Evolutionary conservation across 495 filamentous ascomycete genomes (phyloP).

Genomic region (Penicillium turbatum): DNA sequence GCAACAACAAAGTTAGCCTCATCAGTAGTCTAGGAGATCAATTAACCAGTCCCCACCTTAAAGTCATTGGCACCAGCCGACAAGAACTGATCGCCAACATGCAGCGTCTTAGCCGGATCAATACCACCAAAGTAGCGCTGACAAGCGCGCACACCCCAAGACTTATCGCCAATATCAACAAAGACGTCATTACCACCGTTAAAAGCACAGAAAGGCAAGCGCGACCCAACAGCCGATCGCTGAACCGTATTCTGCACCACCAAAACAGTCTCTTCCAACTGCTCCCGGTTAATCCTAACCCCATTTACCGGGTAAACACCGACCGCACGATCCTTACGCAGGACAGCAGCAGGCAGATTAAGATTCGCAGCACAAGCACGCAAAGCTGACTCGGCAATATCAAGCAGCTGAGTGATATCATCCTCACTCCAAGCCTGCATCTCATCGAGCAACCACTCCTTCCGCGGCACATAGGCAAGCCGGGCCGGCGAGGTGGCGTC

Average conservation of each 20-base stretch:
- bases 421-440: conserved; percentile 82
- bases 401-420: conserved; percentile 72
- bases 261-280: conserved; percentile 91
- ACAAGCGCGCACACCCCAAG: conserved; percentile 85
- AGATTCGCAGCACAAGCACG: conserved; percentile 73
- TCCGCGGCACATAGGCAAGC: conserved; percentile 58
- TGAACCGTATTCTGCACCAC: conserved; percentile 90
- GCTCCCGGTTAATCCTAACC: conserved; percentile 74
- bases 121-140: conserved; percentile 86
- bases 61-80: conserved; percentile 96
- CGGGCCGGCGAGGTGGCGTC: conserved; percentile 30
- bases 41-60: conserved; percentile 50
- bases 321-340: conserved; percentile 91
- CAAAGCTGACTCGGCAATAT: conserved; percentile 80
- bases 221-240: conserved; percentile 61
- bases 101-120: conserved; percentile 61
- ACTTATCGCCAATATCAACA: conserved; percentile 98
- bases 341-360: conserved; percentile 66
- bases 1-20: neutral
- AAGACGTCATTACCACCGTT: conserved; percentile 97
- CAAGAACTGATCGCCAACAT: conserved; percentile 94
- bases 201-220: conserved; percentile 94
- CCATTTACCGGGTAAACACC: conserved; percentile 66
- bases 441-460: conserved; percentile 77
- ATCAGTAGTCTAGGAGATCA: neutral